phyloP scores from a whole-genome alignment of 1,139 yeast genomes.

The Protomyces inouyei region DNA sequence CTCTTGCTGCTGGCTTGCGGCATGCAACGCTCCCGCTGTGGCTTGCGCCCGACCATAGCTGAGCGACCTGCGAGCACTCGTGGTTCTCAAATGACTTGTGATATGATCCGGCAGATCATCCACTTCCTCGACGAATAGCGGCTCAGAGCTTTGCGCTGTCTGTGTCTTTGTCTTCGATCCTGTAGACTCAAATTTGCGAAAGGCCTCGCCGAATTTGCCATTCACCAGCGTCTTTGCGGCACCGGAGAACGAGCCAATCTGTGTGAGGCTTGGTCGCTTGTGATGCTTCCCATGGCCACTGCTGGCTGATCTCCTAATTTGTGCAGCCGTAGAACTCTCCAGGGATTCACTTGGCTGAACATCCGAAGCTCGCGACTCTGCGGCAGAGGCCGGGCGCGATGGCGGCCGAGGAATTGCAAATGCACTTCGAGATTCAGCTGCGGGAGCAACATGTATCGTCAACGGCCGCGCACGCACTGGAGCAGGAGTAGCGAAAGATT shows the following conservation, averaged over 20 bases:
- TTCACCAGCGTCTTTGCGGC: slow-evolving; percentile 26
- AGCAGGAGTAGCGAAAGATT: neutral
- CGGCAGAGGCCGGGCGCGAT: neutral
- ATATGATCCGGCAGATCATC: slow-evolving; percentile 20
- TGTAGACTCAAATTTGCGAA: slow-evolving; percentile 31
- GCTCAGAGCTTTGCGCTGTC: slow-evolving; percentile 8
- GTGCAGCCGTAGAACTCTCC: neutral
- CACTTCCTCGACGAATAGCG: slow-evolving; percentile 12
- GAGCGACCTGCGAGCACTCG: slow-evolving; percentile 17
- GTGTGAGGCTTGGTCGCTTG: slow-evolving; percentile 31
- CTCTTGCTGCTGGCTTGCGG: neutral
- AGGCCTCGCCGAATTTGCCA: slow-evolving; percentile 34
- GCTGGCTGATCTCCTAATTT: neutral
- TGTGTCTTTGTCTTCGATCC: neutral
- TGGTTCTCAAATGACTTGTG: slow-evolving; percentile 7
- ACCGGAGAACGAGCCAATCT: slow-evolving; percentile 18
- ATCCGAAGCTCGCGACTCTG: neutral
- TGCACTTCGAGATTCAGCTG: neutral
- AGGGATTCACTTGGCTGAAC: neutral
- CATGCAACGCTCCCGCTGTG: neutral
- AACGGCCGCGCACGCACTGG: slow-evolving; percentile 19
- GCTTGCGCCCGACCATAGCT: slow-evolving; percentile 10
- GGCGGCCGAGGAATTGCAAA: neutral
- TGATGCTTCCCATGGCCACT: slow-evolving; percentile 24
- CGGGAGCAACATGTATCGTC: neutral